Conservation (phyloP, 495 filamentous ascomycete genomes). For the Tuber brumale region DNA sequence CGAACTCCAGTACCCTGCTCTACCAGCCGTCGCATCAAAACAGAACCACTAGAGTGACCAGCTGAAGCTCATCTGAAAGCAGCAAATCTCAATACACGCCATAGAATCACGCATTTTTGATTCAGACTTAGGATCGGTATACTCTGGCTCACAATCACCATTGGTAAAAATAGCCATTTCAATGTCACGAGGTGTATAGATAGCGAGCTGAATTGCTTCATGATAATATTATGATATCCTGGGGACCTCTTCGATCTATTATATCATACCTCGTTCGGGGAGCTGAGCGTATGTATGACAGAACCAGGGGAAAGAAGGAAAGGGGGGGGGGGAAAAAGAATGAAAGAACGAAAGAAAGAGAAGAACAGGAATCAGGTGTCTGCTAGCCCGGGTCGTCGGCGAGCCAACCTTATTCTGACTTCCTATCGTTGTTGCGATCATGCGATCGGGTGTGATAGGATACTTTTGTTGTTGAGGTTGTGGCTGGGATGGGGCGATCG, state of each 20-base stretch:
- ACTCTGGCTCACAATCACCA: background rate
- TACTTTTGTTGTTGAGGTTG: background rate
- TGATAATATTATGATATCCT: background rate
- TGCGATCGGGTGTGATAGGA: background rate
- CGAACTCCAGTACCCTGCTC: background rate
- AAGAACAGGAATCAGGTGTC: background rate
- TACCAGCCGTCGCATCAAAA: background rate
- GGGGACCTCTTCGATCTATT: background rate
- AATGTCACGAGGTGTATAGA: background rate
- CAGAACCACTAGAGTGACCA: background rate
- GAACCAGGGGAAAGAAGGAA: background rate
- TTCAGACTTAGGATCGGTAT: background rate
- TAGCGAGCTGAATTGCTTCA: background rate
- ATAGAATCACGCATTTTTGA: background rate
- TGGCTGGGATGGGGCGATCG: background rate
- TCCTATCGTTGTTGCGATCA: background rate
- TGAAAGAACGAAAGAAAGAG: background rate
- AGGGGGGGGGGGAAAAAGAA: background rate
- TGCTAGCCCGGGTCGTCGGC: background rate
- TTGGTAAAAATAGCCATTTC: background rate
- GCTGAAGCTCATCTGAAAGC: background rate
- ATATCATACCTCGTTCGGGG: background rate
- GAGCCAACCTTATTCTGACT: constrained; percentile 3
- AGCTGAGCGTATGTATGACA: background rate
- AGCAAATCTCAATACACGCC: background rate